Evolutionary conservation across 352 stramenopile genomes (phyloP).

Genomic region (Bremia lactucae): DNA sequence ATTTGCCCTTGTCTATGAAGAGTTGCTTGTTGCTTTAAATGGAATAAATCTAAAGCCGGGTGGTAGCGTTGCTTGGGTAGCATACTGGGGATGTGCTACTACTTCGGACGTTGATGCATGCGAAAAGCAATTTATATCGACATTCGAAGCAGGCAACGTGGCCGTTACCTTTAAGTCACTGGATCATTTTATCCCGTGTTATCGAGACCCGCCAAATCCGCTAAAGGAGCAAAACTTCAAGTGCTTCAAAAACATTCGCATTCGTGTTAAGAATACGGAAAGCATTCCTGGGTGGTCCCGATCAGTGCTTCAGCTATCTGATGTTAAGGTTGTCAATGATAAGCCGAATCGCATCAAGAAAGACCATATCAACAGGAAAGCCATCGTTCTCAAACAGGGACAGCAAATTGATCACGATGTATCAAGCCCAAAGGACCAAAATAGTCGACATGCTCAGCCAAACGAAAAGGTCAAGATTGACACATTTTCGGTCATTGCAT

Average conservation of each 20-base stretch:
- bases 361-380: not conserved
- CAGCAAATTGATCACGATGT: not conserved
- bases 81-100: slow-evolving; percentile 69
- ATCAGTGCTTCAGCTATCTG: not conserved
- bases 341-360: not conserved
- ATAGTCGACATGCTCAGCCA: slow-evolving; percentile 3
- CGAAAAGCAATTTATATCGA: slow-evolving; percentile 58
- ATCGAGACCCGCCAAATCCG: slow-evolving; percentile 63
- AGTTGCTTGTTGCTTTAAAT: slow-evolving; percentile 49
- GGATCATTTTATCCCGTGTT: slow-evolving; percentile 83
- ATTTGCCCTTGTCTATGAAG: slow-evolving; percentile 65
- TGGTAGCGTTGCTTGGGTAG: slow-evolving; percentile 62
- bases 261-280: slow-evolving; percentile 70
- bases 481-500: not conserved
- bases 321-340: slow-evolving; percentile 1
- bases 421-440: slow-evolving; percentile 4
- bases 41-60: slow-evolving; percentile 69
- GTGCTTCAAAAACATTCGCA: slow-evolving; percentile 55
- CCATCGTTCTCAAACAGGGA: not conserved
- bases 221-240: slow-evolving; percentile 58
- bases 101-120: slow-evolving; percentile 46
- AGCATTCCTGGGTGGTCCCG: slow-evolving; percentile 74
- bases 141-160: slow-evolving; percentile 55
- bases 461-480: slow-evolving; percentile 2
- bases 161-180: slow-evolving; percentile 57